Evolutionary conservation across 192 early-diverging fungal genomes (phyloP), one percentile per base, ranked within the genome.

Genomic region (Coemansia sp.): DNA sequence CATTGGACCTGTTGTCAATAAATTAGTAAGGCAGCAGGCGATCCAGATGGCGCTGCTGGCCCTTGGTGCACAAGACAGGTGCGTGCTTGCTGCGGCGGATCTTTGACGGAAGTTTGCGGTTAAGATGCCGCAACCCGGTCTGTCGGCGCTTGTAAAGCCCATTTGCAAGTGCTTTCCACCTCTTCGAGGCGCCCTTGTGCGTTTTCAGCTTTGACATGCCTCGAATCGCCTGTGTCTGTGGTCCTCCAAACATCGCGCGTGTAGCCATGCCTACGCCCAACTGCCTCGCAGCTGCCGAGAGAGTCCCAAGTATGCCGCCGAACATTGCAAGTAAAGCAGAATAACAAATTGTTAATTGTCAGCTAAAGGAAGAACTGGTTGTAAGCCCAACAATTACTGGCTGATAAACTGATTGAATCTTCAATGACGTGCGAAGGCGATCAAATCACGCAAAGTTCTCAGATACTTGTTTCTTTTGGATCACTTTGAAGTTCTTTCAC

Each of bases 161-260:
- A 25, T 72, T 68, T 32, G 73, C 78, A n/a, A 81, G 57, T 2
- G 73, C 70, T 70, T 75, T 81, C 78, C 78, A 81, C 57, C 78
- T 55, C 70, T 81, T 81, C 54, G 73, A 65, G 1, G 78, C 58
- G 52, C 73, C 78, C 66, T 81, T 81, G 73, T 81, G 78, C 22
- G 78, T 81, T 60, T 81, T 81, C 22, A 81, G 66, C 73, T 81
- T 81, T 39, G 78, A 70, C 73, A 81, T 81, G 29, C 53, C 55
- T 31, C 78, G 78, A 21, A 81, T 51, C 19, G 72, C 70, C 56
- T 75, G 73, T 24, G 72, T 23, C 67, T 81, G 78, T n/a, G 78
- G 78, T 19, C 78, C 78, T 54, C 63, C 36, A 5, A 75, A 57
- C 25, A 60, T 22, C 66, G 63, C 36, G 8, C 54, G 61, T 29